These are phyloP conservation scores for Phlebiopsis flavidoalba DNA, from an alignment of 768 basidiomycete species.

Conservation along the genomic window DNA sequence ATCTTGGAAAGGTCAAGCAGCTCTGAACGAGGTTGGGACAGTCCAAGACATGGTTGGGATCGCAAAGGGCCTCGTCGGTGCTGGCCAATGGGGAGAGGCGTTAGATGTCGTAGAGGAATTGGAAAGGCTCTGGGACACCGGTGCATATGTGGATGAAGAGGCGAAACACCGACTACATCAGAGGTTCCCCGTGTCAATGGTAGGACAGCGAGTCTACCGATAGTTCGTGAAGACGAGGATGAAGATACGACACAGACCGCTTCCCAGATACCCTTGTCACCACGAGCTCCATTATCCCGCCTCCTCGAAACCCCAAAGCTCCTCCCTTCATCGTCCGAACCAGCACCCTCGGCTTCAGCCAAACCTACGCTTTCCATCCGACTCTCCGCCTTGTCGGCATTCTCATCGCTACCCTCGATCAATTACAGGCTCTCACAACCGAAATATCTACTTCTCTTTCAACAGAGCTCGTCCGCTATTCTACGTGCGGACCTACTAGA, in stretches of 20 bases:
- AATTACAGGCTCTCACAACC: constrained; percentile 64
- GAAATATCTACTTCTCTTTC: constrained; percentile 77
- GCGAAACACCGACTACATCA: neutral
- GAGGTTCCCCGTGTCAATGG: neutral
- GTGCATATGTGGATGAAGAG: neutral
- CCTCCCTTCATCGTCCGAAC: neutral
- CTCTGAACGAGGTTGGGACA: constrained; percentile 57
- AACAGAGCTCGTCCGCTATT: constrained; percentile 67
- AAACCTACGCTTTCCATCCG: constrained; percentile 37
- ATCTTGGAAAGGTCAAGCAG: constrained; percentile 57
- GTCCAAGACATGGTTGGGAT: constrained; percentile 77
- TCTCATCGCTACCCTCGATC: constrained; percentile 69
- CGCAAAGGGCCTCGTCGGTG: constrained; percentile 67
- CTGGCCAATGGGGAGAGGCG: constrained; percentile 87
- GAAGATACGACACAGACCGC: neutral
- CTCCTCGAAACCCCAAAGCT: constrained; percentile 1
- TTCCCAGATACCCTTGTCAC: neutral
- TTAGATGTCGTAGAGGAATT: constrained; percentile 69
- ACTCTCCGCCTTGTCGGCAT: constrained; percentile 66
- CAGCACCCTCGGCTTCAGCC: neutral
- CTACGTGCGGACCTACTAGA: constrained; percentile 62
- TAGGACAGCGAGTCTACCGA: constrained; percentile 15
- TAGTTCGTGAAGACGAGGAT: constrained; percentile 17
- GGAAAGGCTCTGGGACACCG: constrained; percentile 48
- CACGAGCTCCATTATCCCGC: neutral